Evolutionary conservation across 2,329 filamentous ascomycete genomes (phyloP), one percentile per base, ranked within the genome.

Genomic region (Calycina marina): DNA sequence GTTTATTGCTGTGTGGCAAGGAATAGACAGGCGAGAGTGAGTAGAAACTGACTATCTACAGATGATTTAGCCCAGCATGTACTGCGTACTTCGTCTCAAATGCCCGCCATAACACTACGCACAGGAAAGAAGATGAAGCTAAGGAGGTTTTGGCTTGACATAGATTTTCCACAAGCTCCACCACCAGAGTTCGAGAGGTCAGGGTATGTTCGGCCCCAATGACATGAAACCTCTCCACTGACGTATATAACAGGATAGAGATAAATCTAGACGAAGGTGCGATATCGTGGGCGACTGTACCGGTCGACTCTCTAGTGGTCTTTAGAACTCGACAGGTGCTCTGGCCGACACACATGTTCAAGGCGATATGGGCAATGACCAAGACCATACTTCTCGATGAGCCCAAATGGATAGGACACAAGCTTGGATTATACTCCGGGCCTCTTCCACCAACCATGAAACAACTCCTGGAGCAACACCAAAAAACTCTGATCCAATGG

Each of bases 171-270:
- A 0, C 53, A 55, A 26, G 56, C 56, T 20, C 68, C 73, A 25
- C 72, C 75, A 2, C 72, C 74, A 4, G 63, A 61, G 33, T 74
- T 69, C 35, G 59, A 65, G 38, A 63, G 69, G 36, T 64, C 63
- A 30, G 74, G 72, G 74, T 78, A 63, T 42, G 60, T 47, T 40
- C 8, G 8, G 35, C 31, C 12, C 14, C 10, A n/a, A 14, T n/a
- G 8, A 8, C 12, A 14, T 4, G 5, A 8, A 29, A 24, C 3
- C 5, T 20, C 2, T 5, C 17, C 3, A 4, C 20, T 2, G 8
- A 29, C 25, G 3, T 13, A 14, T 4, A 5, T 5, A 18, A 16
- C 11, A 72, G 69, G 2, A 52, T 72, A 31, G 56, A 63, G 14
- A 51, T 72, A 25, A 60, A 61, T 11, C n/a, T n/a, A n/a, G 57